Evolutionary conservation across 257 asterid genomes (phyloP).

Genomic region (Buddleja alternifolia): DNA sequence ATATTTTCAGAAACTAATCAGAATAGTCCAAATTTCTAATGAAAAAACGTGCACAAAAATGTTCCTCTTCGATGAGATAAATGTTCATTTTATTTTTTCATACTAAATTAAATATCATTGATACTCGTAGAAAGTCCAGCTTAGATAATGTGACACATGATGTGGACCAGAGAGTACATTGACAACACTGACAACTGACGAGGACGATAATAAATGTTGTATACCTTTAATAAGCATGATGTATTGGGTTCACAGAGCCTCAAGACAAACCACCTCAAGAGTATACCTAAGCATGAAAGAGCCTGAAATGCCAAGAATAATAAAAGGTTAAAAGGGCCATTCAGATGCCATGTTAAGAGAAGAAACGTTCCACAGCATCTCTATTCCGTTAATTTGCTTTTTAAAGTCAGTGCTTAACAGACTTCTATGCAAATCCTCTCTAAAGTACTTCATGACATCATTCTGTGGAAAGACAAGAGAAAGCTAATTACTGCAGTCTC

Average conservation of each 20-base stretch:
- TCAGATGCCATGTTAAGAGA: constrained; percentile 30
- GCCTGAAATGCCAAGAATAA: constrained; percentile 58
- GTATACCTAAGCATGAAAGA: constrained; percentile 83
- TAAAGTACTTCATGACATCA: constrained; percentile 84
- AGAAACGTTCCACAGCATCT: constrained; percentile 95
- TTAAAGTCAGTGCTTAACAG: constrained; percentile 89
- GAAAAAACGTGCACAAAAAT: background rate
- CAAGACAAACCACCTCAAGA: constrained; percentile 90
- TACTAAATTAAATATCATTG: background rate
- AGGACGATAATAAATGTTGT: background rate
- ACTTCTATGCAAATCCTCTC: constrained; percentile 95
- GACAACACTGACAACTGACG: background rate
- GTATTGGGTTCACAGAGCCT: constrained; percentile 94
- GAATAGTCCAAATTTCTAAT: no score
- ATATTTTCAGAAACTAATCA: no score
- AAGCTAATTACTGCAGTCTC: constrained; percentile 22
- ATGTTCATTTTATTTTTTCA: background rate
- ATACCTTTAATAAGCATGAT: constrained; percentile 88
- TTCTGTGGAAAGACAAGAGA: constrained; percentile 49
- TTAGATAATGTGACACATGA: background rate
- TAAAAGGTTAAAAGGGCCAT: constrained; percentile 24
- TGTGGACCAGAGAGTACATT: background rate
- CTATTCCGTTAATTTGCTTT: constrained; percentile 98
- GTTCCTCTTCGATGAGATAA: background rate
- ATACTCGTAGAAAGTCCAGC: constrained; percentile 3